These are phyloP conservation scores for Aspergillus sp. DNA, from an alignment of 2,329 filamentous ascomycete genomes.

Conservation along the genomic window DNA sequence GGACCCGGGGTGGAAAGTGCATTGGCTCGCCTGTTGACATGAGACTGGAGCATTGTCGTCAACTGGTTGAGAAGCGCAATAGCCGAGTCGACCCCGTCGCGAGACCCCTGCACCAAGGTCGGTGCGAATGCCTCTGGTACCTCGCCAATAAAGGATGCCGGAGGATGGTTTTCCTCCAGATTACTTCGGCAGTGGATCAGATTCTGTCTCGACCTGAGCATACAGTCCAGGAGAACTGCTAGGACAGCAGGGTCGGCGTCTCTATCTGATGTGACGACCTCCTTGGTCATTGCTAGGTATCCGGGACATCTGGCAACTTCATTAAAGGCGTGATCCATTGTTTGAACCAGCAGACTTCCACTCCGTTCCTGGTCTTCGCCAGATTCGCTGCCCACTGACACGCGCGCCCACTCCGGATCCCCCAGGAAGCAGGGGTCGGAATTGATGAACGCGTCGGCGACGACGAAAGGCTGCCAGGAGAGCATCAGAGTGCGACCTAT, in stretches of 20 bases:
- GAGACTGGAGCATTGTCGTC: not conserved
- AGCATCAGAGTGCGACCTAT: slow-evolving; percentile 14
- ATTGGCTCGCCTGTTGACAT: not conserved
- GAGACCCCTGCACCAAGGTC: not conserved
- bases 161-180: not conserved
- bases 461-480: slow-evolving; percentile 8
- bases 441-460: slow-evolving; percentile 9
- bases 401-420: slow-evolving; percentile 3
- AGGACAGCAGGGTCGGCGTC: not conserved
- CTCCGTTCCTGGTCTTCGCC: not conserved
- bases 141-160: not conserved
- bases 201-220: not conserved
- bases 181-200: not conserved
- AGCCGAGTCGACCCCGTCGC: not conserved
- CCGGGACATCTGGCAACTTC: slow-evolving; percentile 15
- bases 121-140: not conserved
- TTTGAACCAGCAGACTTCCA: not conserved
- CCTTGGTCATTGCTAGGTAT: slow-evolving; percentile 2
- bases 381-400: not conserved
- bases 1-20: not conserved
- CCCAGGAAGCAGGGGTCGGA: slow-evolving; percentile 11
- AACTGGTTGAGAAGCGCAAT: slow-evolving; percentile 4
- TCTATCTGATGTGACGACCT: not conserved
- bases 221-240: not conserved
- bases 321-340: slow-evolving; percentile 9